Conservation (phyloP, 1,284 basidiomycete genomes). For the Rhodotorula sp. region DNA sequence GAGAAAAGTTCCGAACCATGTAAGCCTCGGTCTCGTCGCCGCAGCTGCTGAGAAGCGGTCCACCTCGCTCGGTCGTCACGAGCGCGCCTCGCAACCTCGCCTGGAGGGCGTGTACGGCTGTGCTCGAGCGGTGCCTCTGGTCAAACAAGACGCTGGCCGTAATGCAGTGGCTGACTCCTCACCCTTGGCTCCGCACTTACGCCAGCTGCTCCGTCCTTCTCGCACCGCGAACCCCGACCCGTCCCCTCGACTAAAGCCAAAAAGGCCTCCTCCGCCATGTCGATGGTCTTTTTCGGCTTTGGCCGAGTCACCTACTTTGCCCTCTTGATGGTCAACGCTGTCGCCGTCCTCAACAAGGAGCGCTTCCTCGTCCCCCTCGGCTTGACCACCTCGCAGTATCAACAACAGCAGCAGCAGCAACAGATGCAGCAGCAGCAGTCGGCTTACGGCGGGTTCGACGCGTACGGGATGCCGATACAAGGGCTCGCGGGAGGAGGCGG, state of each 20-base stretch:
- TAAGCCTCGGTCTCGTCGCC: too few species aligned
- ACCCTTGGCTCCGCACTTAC: too few species aligned
- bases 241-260: not conserved
- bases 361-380: conserved; percentile 40
- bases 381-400: conserved; percentile 22
- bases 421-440: conserved; percentile 5
- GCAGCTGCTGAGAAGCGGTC: too few species aligned
- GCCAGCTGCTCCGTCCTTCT: too few species aligned
- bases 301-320: conserved; percentile 37
- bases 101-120: too few species aligned
- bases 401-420: conserved; percentile 17
- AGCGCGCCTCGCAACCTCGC: too few species aligned
- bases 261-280: not conserved
- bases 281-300: conserved; percentile 31
- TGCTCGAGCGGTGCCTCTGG: too few species aligned
- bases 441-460: conserved; percentile 17
- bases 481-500: not conserved
- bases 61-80: too few species aligned
- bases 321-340: conserved; percentile 38
- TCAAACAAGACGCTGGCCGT: too few species aligned
- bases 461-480: conserved; percentile 29
- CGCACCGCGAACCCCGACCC: not conserved
- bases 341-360: conserved; percentile 39
- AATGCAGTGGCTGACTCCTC: too few species aligned
- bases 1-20: too few species aligned